Conservation (phyloP, 305 asterid genomes). For the Fraxinus latifolia region DNA sequence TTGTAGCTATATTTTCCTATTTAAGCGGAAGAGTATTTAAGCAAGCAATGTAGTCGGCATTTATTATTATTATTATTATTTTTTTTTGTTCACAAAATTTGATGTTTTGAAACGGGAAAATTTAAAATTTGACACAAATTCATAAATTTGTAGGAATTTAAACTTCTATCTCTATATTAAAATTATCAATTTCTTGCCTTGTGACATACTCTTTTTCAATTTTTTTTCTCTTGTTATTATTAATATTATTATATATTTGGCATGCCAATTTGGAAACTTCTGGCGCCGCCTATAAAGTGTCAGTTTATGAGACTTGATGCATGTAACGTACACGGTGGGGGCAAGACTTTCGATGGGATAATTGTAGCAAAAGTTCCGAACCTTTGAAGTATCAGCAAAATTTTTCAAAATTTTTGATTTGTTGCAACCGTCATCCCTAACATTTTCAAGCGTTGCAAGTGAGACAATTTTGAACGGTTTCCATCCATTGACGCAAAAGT, state of each 20-base stretch:
- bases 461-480: too few species aligned
- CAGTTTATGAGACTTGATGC: not conserved
- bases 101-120: not conserved
- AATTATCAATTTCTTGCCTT: too few species aligned
- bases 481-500: too few species aligned
- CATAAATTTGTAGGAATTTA: not conserved
- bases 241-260: not conserved
- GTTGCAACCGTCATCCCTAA: too few species aligned
- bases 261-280: not conserved
- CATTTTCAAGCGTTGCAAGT: too few species aligned
- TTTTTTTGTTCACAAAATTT: too few species aligned
- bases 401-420: too few species aligned
- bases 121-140: not conserved
- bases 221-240: not conserved
- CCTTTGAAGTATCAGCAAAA: too few species aligned
- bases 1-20: not conserved
- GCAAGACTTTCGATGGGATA: not conserved
- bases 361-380: too few species aligned
- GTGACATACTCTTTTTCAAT: not conserved
- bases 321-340: not conserved
- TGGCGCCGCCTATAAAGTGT: constrained; percentile 1
- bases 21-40: not conserved
- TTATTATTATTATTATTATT: too few species aligned
- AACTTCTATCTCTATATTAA: too few species aligned
- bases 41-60: not conserved